Percentiles rank a stretch among this genome's conserved stretches.
Evolutionary conservation across 108 stramenopile genomes (phyloP).

Genomic region (Skeletonema costatum): DNA sequence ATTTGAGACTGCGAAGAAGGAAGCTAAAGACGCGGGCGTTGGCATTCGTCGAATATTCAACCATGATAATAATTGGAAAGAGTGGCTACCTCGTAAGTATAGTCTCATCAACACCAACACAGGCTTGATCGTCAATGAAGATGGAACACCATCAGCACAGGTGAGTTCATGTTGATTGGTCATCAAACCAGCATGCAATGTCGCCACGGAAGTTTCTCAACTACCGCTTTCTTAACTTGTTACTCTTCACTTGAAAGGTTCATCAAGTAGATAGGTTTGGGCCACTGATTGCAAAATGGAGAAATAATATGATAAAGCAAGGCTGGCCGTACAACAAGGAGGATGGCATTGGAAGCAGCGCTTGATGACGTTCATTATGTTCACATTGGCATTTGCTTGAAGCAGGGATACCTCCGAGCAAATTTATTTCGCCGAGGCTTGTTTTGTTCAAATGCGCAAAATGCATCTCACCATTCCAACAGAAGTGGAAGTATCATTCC

Average conservation of each 20-base stretch:
- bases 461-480: no score
- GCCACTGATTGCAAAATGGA: constrained; percentile 11
- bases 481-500: no score
- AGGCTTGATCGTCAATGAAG: constrained; percentile 30
- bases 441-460: no score
- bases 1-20: background rate
- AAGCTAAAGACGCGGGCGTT: constrained; percentile 11
- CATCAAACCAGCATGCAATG: background rate
- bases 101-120: constrained; percentile 23
- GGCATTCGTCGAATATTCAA: background rate
- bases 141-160: constrained; percentile 28
- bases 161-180: background rate
- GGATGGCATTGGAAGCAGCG: no score
- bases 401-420: no score
- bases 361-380: no score
- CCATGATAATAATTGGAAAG: constrained; percentile 15
- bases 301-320: constrained; percentile 8
- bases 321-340: constrained; percentile 23
- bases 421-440: no score
- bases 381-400: no score
- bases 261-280: constrained; percentile 39
- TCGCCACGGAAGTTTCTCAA: background rate
- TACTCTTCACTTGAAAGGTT: background rate
- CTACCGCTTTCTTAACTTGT: background rate
- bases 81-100: constrained; percentile 31